Evolutionary conservation across 176 grass and related monocot species (phyloP).

Genomic region (Oryza meyeriana): DNA sequence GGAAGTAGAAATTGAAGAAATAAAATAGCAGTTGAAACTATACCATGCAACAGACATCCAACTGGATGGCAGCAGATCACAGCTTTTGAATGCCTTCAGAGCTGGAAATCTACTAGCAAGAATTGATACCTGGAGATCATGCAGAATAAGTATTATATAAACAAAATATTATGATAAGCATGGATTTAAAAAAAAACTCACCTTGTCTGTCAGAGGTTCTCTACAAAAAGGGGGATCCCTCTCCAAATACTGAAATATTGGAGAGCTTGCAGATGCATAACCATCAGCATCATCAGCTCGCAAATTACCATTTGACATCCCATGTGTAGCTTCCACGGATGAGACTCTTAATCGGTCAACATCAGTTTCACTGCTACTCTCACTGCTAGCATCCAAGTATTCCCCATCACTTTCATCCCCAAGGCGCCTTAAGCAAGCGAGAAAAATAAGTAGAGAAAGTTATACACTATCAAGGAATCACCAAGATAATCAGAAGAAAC

Average conservation of each 20-base stretch:
- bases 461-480: conserved; percentile 27
- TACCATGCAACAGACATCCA: conserved; percentile 99
- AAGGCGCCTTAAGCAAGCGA: conserved; percentile 65
- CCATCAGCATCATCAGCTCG: conserved; percentile 43
- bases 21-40: conserved; percentile 4
- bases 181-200: conserved; percentile 13
- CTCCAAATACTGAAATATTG: conserved; percentile 79
- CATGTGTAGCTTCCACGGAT: conserved; percentile 41
- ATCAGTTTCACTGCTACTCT: conserved; percentile 63
- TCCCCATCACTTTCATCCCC: conserved; percentile 82
- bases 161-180: conserved; percentile 22
- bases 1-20: background rate
- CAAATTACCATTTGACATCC: conserved; percentile 44
- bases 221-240: conserved; percentile 75
- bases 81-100: conserved; percentile 86
- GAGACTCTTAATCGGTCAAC: conserved; percentile 49
- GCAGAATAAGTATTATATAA: conserved; percentile 32
- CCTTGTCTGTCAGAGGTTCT: conserved; percentile 96
- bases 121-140: conserved; percentile 60
- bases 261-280: conserved; percentile 40
- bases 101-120: conserved; percentile 79
- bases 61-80: conserved; percentile 75
- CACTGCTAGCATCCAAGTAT: conserved; percentile 66
- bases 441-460: conserved; percentile 50
- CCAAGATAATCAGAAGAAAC: conserved; percentile 29